A percentile compares a stretch with the other conserved stretches of the same genome.
phyloP scores from a whole-genome alignment of 2,329 filamentous ascomycete species.

The Venturia asperata region DNA sequence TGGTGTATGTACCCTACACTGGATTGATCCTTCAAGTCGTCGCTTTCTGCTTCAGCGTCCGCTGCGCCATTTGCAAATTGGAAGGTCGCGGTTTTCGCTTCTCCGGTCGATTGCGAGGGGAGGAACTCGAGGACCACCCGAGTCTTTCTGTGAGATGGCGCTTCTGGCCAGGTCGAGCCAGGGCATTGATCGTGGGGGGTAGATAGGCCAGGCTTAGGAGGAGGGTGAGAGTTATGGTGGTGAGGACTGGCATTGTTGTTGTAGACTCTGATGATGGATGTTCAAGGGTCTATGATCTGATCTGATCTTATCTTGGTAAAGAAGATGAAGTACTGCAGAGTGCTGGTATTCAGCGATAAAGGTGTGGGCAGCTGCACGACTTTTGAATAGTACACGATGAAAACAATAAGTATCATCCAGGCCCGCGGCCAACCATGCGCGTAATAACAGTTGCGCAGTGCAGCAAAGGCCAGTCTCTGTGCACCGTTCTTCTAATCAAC shows the following conservation, averaged over 20 bases:
- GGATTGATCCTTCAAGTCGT: neutral
- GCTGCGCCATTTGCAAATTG: neutral
- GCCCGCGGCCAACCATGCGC: neutral
- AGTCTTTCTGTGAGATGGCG: neutral
- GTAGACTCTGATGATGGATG: too few species aligned
- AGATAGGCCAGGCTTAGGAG: neutral
- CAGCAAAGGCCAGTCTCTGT: neutral
- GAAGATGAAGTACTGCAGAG: neutral
- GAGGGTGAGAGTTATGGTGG: conserved; percentile 2
- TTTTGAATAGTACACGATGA: neutral
- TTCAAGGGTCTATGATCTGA: neutral
- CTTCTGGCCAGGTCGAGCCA: neutral
- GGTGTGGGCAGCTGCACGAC: neutral
- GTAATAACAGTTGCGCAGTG: neutral
- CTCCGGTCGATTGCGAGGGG: neutral
- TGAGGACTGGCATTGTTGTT: neutral
- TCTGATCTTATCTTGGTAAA: neutral
- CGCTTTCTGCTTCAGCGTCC: neutral
- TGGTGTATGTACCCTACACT: neutral
- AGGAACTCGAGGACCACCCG: neutral
- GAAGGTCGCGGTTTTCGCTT: neutral
- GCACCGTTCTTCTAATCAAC: neutral
- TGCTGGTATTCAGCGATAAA: too few species aligned
- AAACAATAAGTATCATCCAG: neutral
- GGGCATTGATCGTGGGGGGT: neutral